Evolutionary conservation across 1,284 basidiomycete species (phyloP).

Genomic region (Ceratobasidium sp.): DNA sequence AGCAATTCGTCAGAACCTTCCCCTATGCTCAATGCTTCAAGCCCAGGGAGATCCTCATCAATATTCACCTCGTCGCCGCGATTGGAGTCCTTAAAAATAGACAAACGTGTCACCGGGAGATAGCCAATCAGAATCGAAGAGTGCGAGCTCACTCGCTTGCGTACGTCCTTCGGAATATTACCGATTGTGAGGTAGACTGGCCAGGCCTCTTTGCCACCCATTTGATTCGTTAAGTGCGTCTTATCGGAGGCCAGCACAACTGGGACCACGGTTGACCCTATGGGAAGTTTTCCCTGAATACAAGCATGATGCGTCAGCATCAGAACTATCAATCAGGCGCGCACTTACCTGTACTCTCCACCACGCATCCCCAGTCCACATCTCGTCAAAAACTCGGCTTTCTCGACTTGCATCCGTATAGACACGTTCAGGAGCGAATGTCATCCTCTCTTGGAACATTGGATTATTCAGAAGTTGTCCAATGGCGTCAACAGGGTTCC

Average conservation of each 20-base stretch:
- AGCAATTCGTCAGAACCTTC: not conserved
- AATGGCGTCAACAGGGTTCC: too few species aligned
- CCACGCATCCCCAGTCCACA: slow-evolving; percentile 33
- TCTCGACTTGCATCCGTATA: not conserved
- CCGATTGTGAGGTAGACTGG: slow-evolving; percentile 45
- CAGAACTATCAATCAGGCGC: not conserved
- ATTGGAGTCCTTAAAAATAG: not conserved
- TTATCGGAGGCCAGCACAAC: slow-evolving; percentile 43
- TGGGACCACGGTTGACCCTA: slow-evolving; percentile 39
- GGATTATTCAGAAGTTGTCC: too few species aligned
- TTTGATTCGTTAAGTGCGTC: slow-evolving; percentile 32
- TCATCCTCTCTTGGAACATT: too few species aligned
- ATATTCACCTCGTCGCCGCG: not conserved
- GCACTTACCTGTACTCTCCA: slow-evolving; percentile 36
- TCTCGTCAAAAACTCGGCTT: slow-evolving; percentile 15
- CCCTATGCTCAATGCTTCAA: too few species aligned
- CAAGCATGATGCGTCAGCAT: not conserved
- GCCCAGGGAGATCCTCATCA: not conserved
- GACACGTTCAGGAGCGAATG: too few species aligned
- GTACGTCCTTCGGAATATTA: slow-evolving; percentile 7
- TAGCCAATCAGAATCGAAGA: not conserved
- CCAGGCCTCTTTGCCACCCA: slow-evolving; percentile 41
- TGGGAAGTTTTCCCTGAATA: slow-evolving; percentile 5
- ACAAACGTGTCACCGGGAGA: slow-evolving; percentile 1
- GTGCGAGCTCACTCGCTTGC: not conserved